These are phyloP conservation scores for Cercospora janseana DNA, from an alignment of 2,329 filamentous ascomycete species.

Conservation along the genomic window DNA sequence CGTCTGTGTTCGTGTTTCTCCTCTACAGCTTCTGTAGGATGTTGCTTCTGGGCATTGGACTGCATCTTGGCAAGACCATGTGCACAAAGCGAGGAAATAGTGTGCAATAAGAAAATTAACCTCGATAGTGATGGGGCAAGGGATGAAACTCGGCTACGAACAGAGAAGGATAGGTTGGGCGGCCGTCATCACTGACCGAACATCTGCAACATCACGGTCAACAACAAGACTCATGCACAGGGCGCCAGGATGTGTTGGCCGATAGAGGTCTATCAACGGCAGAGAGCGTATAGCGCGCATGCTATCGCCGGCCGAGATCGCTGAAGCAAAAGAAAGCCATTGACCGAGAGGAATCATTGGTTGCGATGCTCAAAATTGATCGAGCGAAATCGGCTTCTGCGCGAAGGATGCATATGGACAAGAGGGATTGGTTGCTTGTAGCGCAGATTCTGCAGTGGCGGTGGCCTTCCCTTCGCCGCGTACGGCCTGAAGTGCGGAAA, in stretches of 20 bases:
- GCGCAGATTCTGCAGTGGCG: slow-evolving; percentile 7
- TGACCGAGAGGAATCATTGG: slow-evolving; percentile 11
- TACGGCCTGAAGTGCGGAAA: background rate
- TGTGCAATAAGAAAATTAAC: background rate
- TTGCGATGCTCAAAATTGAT: background rate
- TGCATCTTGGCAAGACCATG: slow-evolving; percentile 2
- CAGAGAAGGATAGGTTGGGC: background rate
- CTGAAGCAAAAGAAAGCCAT: slow-evolving; percentile 10
- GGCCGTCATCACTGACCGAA: slow-evolving; percentile 9
- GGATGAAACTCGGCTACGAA: slow-evolving; percentile 6
- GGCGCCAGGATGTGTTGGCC: slow-evolving; percentile 16
- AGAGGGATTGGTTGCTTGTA: background rate
- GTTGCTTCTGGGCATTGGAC: slow-evolving; percentile 13
- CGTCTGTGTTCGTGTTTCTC: slow-evolving; percentile 18
- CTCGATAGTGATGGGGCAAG: background rate
- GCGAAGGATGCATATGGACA: background rate
- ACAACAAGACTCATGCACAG: slow-evolving; percentile 2
- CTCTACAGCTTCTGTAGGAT: slow-evolving; percentile 21
- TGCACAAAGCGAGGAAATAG: background rate
- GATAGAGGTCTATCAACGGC: slow-evolving; percentile 12
- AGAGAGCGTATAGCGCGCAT: slow-evolving; percentile 8
- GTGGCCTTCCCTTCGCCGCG: background rate
- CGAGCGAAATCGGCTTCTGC: slow-evolving; percentile 13
- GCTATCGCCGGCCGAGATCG: slow-evolving; percentile 15
- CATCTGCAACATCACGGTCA: slow-evolving; percentile 12